Evolutionary conservation across 1,139 yeast species (phyloP).

Genomic region (Saccharomycopsis hybrid): DNA sequence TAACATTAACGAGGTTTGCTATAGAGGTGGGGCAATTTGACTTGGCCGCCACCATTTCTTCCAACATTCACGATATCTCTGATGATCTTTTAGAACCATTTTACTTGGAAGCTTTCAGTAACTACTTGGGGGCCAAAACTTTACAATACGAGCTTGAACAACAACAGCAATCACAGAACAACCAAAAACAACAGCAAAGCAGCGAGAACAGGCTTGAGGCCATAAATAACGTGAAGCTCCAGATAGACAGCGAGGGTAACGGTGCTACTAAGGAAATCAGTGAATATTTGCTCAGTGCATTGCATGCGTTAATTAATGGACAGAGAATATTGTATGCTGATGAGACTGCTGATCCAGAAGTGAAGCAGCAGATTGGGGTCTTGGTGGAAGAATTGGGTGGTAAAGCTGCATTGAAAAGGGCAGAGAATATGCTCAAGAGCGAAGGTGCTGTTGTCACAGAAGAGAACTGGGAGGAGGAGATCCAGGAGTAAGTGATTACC

Average conservation of each 20-base stretch:
- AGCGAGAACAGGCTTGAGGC: constrained; percentile 20
- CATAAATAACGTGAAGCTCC: constrained; percentile 22
- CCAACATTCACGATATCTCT: constrained; percentile 64
- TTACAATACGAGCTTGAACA: constrained; percentile 28
- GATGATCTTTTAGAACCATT: constrained; percentile 76
- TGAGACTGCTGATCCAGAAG: constrained; percentile 26
- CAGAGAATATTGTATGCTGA: constrained; percentile 22
- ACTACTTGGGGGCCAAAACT: constrained; percentile 51
- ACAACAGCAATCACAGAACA: neutral
- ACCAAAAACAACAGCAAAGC: neutral
- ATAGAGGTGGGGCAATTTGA: constrained; percentile 73
- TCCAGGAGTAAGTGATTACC: too few relatives aligned
- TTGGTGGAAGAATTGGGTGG: constrained; percentile 57
- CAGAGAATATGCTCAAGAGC: constrained; percentile 37
- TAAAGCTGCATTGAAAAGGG: constrained; percentile 31
- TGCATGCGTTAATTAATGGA: constrained; percentile 13
- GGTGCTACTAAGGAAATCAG: constrained; percentile 15
- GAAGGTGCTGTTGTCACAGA: constrained; percentile 41
- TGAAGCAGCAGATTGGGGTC: constrained; percentile 38
- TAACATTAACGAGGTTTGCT: constrained; percentile 65
- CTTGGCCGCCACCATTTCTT: constrained; percentile 52
- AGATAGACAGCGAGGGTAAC: constrained; percentile 22
- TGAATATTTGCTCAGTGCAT: constrained; percentile 6
- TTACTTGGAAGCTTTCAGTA: constrained; percentile 76
- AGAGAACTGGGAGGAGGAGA: constrained; percentile 36